Base-by-base conservation (phyloP, 2,329 filamentous ascomycete genomes). In the Spiromastix sp. region DNA sequence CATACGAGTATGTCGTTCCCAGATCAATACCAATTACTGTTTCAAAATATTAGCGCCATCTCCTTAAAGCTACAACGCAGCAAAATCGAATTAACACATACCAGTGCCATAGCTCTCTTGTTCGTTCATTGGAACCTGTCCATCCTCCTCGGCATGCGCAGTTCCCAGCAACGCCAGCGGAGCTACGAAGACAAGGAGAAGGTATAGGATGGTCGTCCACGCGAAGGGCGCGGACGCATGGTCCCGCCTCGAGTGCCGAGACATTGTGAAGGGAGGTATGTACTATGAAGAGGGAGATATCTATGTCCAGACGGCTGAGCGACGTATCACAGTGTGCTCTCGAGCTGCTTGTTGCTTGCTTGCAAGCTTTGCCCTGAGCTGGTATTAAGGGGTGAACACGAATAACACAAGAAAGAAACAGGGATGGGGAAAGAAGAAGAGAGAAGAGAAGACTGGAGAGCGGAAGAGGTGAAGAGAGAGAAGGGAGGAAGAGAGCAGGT, bases 11-110 rank as follows among this genome's bases (percentile, higher is more conserved):
- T 47, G 86, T 94, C 34, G 86, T 94, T 67, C 86, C 86, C 59
- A 94, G 66, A 79, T 93, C 85, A 67, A 94, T 94, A 77, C 86
- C 86, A 55, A 94, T 87, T 51, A 94, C 85, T 72, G 47, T 31
- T 39, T 28, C 13, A 30, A 4, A 24, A 11, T 26, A 29, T n/a
- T 3, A 17, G 4, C n/a, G n/a, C n/a, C n/a, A n/a, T n/a, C n/a
- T n/a, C n/a, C 17, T 10, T 28, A 13, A n/a, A 25, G 9, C 17
- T 10, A 17, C 31, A 24, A 24, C 7, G 21, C 7, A 10, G n/a
- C 15, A 27, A 21, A 39, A 15, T n/a, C n/a, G n/a, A n/a, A n/a
- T n/a, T n/a, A n/a, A n/a, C n/a, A 43, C 61, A 45, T 61, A 74
- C 71, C 70, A 54, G 81, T 89, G 60, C 85, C 85, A 64, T 85